phyloP scores from a whole-genome alignment of 495 filamentous ascomycete genomes.

The Darksidea phi region DNA sequence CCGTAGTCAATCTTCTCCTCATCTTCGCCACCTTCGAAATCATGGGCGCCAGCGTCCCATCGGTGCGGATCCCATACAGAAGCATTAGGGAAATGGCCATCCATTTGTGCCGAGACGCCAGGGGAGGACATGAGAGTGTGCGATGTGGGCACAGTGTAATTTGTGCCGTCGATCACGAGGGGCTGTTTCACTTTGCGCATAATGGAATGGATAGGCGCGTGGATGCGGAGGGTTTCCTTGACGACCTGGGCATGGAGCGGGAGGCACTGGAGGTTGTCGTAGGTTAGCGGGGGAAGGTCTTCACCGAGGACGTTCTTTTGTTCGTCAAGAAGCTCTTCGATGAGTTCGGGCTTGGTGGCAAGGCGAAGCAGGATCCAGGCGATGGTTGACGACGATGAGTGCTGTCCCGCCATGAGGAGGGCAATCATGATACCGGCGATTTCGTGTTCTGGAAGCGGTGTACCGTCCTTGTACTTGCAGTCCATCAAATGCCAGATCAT shows the following conservation, averaged over 20 bases:
- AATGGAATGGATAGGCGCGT: constrained; percentile 65
- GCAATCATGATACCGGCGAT: constrained; percentile 70
- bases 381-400: constrained; percentile 59
- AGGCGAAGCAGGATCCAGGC: constrained; percentile 63
- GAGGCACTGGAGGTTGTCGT: constrained; percentile 54
- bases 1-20: constrained; percentile 87
- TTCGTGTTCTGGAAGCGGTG: constrained; percentile 58
- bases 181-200: constrained; percentile 62
- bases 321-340: constrained; percentile 60
- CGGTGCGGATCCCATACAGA: constrained; percentile 81
- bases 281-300: constrained; percentile 54
- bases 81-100: constrained; percentile 77
- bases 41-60: constrained; percentile 58
- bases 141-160: constrained; percentile 70
- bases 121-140: constrained; percentile 81
- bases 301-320: constrained; percentile 53
- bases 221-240: constrained; percentile 62
- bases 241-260: constrained; percentile 59
- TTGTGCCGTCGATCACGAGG: constrained; percentile 68
- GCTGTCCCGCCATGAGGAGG: constrained; percentile 65
- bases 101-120: constrained; percentile 67
- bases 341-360: constrained; percentile 55
- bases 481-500: constrained; percentile 71
- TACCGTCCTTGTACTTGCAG: constrained; percentile 63
- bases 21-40: constrained; percentile 55